These are phyloP conservation scores for Imleria badia DNA, from an alignment of 768 basidiomycete genomes.

Conservation along the genomic window DNA sequence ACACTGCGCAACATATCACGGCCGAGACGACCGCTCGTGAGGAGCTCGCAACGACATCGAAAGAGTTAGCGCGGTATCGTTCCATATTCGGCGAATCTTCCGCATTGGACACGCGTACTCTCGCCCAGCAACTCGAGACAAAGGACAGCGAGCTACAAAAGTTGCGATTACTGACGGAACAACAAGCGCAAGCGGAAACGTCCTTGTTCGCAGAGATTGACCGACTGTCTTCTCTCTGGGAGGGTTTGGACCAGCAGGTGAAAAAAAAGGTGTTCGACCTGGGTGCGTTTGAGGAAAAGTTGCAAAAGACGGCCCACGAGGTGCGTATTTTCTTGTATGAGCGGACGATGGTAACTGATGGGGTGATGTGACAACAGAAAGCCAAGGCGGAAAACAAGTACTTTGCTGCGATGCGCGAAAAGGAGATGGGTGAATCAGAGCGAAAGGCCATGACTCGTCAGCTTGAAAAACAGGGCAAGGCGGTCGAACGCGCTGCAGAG, in stretches of 20 bases:
- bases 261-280: constrained; percentile 86
- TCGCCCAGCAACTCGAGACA: constrained; percentile 55
- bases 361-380: constrained; percentile 54
- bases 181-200: constrained; percentile 67
- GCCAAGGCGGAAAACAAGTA: constrained; percentile 96
- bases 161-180: constrained; percentile 60
- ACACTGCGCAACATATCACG: constrained; percentile 49
- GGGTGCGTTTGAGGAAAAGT: constrained; percentile 66
- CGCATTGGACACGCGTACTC: constrained; percentile 46
- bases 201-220: constrained; percentile 85
- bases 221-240: constrained; percentile 84
- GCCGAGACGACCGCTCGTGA: constrained; percentile 51
- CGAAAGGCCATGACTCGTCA: constrained; percentile 60
- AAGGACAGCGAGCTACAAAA: constrained; percentile 69
- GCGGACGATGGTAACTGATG: neutral
- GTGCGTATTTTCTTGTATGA: constrained; percentile 43
- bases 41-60: constrained; percentile 44
- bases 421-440: constrained; percentile 78
- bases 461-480: constrained; percentile 58
- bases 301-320: constrained; percentile 65
- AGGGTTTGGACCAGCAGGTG: constrained; percentile 74
- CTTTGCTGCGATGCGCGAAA: constrained; percentile 85
- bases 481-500: constrained; percentile 65
- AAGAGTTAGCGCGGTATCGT: constrained; percentile 61
- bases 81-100: constrained; percentile 59